phyloP scores from a whole-genome alignment of 2,329 filamentous ascomycete species.

The Plectosphaerella cucumerina region DNA sequence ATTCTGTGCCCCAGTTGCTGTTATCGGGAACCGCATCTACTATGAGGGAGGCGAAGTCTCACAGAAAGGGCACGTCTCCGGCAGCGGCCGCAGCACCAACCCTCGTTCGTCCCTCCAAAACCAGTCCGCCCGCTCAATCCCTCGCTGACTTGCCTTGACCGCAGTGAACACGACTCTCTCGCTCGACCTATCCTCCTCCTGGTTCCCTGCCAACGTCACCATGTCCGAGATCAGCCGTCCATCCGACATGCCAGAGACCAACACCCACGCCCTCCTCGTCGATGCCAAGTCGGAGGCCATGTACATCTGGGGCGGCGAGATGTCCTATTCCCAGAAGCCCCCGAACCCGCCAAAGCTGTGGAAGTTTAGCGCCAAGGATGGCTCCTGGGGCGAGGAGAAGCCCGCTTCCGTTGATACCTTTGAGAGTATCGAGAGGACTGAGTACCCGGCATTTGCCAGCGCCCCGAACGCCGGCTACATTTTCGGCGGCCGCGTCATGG shows the following conservation, averaged over 20 bases:
- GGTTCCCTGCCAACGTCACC: not conserved
- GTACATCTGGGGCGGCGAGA: not conserved
- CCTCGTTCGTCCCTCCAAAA: no score
- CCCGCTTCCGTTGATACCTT: not conserved
- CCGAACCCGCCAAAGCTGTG: not conserved
- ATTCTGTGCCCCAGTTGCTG: not conserved
- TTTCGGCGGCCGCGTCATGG: not conserved
- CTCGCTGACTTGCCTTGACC: not conserved
- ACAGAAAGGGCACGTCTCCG: not conserved
- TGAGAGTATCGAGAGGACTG: not conserved
- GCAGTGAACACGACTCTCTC: not conserved
- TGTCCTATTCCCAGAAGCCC: not conserved
- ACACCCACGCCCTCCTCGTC: not conserved
- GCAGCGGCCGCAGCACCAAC: no score
- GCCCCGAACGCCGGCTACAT: not conserved
- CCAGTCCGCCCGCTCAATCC: no score
- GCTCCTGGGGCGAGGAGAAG: not conserved
- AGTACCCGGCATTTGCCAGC: not conserved
- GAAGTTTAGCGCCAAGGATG: not conserved
- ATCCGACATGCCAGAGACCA: not conserved
- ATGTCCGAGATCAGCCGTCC: not conserved
- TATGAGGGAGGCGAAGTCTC: not conserved
- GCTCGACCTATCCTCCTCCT: not conserved
- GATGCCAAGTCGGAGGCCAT: not conserved
- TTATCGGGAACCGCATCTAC: not conserved